Percentiles rank a stretch among this genome's conserved stretches.
Conservation (phyloP, 495 filamentous ascomycete species). For the Platismatia glauca region DNA sequence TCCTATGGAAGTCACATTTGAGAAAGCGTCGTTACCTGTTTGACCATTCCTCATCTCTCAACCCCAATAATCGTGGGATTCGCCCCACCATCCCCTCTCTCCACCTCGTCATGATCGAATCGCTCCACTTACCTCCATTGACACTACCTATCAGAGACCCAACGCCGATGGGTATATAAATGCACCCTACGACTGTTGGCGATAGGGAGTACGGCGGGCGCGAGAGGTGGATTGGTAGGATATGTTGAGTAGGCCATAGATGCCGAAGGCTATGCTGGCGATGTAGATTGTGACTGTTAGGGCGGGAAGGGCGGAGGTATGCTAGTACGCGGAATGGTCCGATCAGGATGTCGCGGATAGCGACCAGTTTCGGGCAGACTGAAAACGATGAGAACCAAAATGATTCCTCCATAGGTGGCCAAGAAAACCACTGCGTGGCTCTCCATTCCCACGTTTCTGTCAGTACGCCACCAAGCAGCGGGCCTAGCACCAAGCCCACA, state of each 20-base stretch:
- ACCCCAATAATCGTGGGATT: no score
- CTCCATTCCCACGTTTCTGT: conserved; percentile 67
- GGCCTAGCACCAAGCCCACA: conserved; percentile 70
- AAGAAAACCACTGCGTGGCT: conserved; percentile 82
- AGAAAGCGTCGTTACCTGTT: no score
- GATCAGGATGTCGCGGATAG: conserved; percentile 58
- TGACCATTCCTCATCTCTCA: no score
- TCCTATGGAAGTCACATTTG: no score
- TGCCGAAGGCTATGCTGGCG: conserved; percentile 70
- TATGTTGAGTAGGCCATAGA: conserved; percentile 80
- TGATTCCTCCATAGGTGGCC: conserved; percentile 61
- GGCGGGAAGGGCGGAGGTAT: conserved; percentile 68
- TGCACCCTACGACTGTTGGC: neutral
- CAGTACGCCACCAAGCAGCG: conserved; percentile 77
- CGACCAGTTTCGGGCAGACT: conserved; percentile 56
- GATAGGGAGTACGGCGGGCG: conserved; percentile 48
- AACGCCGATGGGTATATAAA: conserved; percentile 40
- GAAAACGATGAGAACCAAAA: conserved; percentile 53
- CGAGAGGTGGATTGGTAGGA: conserved; percentile 64
- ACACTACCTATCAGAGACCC: conserved; percentile 69
- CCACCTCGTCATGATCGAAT: conserved; percentile 82
- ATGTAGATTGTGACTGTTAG: conserved; percentile 73
- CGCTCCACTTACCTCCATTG: conserved; percentile 79
- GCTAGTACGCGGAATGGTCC: conserved; percentile 70
- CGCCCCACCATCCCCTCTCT: no score